Base-by-base conservation (phyloP, 805 yeast species). In the Myxozyma udenii region DNA sequence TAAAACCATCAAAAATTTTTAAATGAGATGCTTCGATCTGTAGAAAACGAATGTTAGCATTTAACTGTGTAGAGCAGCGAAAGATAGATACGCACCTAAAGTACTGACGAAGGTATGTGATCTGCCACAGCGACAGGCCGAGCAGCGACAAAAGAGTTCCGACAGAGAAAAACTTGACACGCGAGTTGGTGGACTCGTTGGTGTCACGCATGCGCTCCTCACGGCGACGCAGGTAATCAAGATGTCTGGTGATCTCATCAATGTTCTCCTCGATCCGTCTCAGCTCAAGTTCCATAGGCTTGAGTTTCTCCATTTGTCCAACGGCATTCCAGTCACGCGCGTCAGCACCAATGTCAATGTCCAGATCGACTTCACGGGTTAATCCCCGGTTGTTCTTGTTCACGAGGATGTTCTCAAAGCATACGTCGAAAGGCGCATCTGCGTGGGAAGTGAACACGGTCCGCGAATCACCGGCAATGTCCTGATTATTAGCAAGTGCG, bases 261-360 rank as follows among this genome's bases (percentile, higher is more conserved):
- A 95, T 80, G 71, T 87, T 71, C 67, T 86, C 96, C 69, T 88
- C 91, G 51, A 91, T 77, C 68, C 85, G 83, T 70, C 93, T 84
- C 68, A 93, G 77, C 64, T 87, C 95, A 50, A 90, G 83, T 71
- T 93, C 98, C 45, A 85, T 80, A 3, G 98, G 98, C 71, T 85
- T 87, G 69, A 93, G 81, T 68, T 88, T 87, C 70, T 93, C 98
- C 41, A 85, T 79, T 42, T 95, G 90, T 74, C 90, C 96, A 57
- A 90, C 75, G 22, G 89, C 87, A 67, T 89, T 88, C 97, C 98
- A 93, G 73, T 93, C 98, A 71, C 98, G 84, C 38, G 98, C 98
- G 64, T 89, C 87, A 46, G 97, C 87, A 40, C 98, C 98, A 57
- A 89, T 83, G 70, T 93, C 98, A 53, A 93, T 84, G 59, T 90